Evolutionary conservation across 1,284 basidiomycete species (phyloP), one percentile per base, ranked within the genome.

Genomic region (Heterobasidion occidentale): DNA sequence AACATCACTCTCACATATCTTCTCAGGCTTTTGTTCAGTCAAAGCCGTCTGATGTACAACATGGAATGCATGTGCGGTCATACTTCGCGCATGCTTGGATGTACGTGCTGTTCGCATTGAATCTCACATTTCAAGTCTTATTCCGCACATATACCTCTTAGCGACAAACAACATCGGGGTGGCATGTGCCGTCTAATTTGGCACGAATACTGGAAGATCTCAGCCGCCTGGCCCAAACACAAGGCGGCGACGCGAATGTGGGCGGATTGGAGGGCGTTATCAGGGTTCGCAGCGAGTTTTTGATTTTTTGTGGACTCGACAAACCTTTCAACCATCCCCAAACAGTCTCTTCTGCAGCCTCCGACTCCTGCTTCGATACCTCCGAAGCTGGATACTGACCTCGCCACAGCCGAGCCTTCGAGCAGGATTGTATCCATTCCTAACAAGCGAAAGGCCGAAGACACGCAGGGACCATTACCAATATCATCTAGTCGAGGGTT

Each of bases 221-320:
- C 34, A 69, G 73, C 61, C 61, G 61, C 19, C 63, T 71, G 51
- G 58, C 71, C 6, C 64, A 60, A 58, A 63, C 67, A 59, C 67
- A 72, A 61, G 63, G 66, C 50, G 54, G 47, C 66, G 46, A 60
- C 67, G 63, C 75, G 77, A 60, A 70, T 11, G 38, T n/a, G 12
- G 38, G 5, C 11, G n/a, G 12, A n/a, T n/a, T 81, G 54, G 73
- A 77, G 70, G 72, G 70, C 62, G 73, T 83, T 56, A 80, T 81
- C 59, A 84, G 78, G 83, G 84, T 86, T 83, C 79, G 84, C 80
- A 77, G 67, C 74, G 75, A 76, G 70, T 77, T 69, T 66, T 72
- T 42, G 38, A 42, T 42, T 12, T 74, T 74, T 72, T 70, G 63
- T 71, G 73, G 67, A 72, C 72, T 78, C 75, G 62, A 67, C 66